Conservation (phyloP, 2,329 filamentous ascomycete species). For the Cladosporium halotolerans region DNA sequence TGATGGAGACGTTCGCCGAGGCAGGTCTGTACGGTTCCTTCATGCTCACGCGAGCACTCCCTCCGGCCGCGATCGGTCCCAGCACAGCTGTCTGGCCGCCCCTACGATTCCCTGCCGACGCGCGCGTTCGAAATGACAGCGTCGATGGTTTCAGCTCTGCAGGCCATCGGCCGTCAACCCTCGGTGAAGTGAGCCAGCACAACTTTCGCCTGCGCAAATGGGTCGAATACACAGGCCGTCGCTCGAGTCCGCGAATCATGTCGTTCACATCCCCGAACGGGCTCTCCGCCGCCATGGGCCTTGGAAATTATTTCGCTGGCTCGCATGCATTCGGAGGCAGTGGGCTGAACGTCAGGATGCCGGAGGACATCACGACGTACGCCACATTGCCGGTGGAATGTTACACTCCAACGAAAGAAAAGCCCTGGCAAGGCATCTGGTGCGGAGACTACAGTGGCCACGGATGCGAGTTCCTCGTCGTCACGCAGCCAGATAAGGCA, state of each 20-base stretch:
- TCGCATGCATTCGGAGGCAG: constrained; percentile 7
- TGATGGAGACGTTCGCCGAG: constrained; percentile 40
- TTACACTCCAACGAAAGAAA: constrained; percentile 74
- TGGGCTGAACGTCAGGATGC: constrained; percentile 43
- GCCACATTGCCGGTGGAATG: constrained; percentile 66
- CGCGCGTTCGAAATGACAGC: constrained; percentile 51
- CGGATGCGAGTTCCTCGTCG: constrained; percentile 78
- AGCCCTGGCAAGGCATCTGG: constrained; percentile 87
- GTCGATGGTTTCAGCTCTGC: constrained; percentile 37
- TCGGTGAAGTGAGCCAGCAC: constrained; percentile 58
- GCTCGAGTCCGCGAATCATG: constrained; percentile 24
- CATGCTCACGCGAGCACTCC: constrained; percentile 54
- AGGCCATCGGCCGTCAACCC: constrained; percentile 45
- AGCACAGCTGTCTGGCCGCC: constrained; percentile 64
- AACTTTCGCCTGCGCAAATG: constrained; percentile 71
- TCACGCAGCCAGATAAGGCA: constrained; percentile 63
- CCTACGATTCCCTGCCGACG: constrained; percentile 56
- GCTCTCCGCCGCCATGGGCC: constrained; percentile 24
- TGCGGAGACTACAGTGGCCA: constrained; percentile 84
- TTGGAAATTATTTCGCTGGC: constrained; percentile 21
- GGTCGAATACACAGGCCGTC: constrained; percentile 55
- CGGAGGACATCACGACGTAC: constrained; percentile 53
- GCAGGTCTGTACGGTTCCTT: constrained; percentile 58
- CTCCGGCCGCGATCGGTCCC: constrained; percentile 33
- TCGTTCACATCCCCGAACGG: constrained; percentile 21